phyloP scores from a whole-genome alignment of 2,329 filamentous ascomycete genomes.

The Blastomyces silverae region DNA sequence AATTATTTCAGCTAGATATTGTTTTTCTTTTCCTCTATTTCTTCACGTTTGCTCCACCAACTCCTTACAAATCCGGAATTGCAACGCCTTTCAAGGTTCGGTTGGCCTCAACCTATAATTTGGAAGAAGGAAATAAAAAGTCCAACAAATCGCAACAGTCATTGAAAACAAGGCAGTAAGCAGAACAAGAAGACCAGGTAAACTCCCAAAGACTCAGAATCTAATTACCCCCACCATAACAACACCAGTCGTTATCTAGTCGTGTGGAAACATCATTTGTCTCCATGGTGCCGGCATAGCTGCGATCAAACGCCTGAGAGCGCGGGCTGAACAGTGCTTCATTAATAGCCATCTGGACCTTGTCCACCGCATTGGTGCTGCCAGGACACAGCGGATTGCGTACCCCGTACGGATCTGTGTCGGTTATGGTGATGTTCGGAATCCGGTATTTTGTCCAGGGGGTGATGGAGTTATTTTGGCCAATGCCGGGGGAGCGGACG shows the following conservation, averaged over 20 bases:
- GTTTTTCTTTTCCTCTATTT: neutral
- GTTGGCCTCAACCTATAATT: neutral
- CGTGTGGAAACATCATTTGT: neutral
- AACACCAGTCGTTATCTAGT: neutral
- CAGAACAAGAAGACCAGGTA: neutral
- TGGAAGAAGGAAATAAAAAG: neutral
- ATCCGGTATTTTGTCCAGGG: constrained; percentile 16
- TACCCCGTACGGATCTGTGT: constrained; percentile 17
- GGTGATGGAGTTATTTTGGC: neutral
- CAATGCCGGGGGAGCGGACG: constrained; percentile 25
- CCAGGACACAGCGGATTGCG: constrained; percentile 16
- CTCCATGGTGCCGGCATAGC: neutral
- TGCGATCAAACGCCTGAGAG: constrained; percentile 15
- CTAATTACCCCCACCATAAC: neutral
- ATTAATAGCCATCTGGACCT: constrained; percentile 15
- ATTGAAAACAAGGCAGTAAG: neutral
- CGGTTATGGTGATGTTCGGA: constrained; percentile 19
- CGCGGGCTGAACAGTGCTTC: constrained; percentile 15
- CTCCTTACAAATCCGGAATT: neutral
- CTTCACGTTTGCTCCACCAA: neutral
- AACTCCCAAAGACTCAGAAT: neutral
- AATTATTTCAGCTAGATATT: neutral
- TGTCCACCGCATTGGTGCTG: constrained; percentile 15
- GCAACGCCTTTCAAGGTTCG: neutral
- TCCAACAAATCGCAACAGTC: neutral